Base-by-base conservation (phyloP, 2,329 filamentous ascomycete species). In the Aspergillus sp. region DNA sequence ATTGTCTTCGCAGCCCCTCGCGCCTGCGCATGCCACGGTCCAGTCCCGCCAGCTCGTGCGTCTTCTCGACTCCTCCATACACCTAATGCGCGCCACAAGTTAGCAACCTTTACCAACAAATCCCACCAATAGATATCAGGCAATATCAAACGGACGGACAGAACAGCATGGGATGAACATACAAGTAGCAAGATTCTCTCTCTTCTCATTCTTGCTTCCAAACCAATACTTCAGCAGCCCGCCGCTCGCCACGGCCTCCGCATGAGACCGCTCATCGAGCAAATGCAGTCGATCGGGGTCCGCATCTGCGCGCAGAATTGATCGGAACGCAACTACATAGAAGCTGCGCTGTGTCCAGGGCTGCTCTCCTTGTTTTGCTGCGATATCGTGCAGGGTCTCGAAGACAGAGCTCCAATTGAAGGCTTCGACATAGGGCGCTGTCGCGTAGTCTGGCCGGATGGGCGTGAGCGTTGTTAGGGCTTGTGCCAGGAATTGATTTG, bases 161-260 rank as follows among this genome's bases (percentile, higher is more conserved):
- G 34, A 11, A 4, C 9, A 30, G 9, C 27, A 9, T 12, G 20
- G 30, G n/a, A 17, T 39, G 40, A 11, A 41, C 80, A 70, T 70
- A 86, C 87, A 92, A 49, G 92, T 96, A 44, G 93, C 93, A 67
- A 97, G 75, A 76, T 96, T 96, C 68, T 85, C 81, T 61, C 88
- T 82, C 51, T 89, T 80, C 44, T 73, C 77, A 75, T 96, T 86
- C 19, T 89, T 87, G 34, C 78, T 80, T 2, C 91, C 91, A 73
- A 96, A 96, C 91, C 93, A 96, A 75, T 97, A 96, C 84, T 96
- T 96, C 69, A 96, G 76, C 69, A 97, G 83, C 0, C 91, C 91
- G 5, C 92, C 92, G 67, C 86, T 90, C 40, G 82, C 82, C 17
- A 87, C 88, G 12, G 93, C 93, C 72, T 96, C 92, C 22, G 84